phyloP scores from a whole-genome alignment of 768 basidiomycete species.

The Psilocybe azurescens region DNA sequence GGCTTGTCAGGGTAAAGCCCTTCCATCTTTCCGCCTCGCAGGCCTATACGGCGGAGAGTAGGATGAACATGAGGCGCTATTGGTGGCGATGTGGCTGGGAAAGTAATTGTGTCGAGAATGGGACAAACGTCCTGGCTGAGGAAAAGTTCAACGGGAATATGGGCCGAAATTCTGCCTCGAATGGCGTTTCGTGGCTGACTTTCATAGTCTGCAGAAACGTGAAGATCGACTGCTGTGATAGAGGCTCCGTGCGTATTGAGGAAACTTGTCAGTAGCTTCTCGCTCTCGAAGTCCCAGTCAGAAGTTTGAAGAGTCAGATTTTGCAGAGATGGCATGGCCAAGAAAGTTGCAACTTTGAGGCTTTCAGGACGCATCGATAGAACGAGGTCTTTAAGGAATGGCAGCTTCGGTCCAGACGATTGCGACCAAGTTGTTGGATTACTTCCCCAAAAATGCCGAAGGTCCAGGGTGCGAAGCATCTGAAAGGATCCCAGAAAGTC shows the following conservation, averaged over 20 bases:
- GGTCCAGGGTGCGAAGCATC: slow-evolving; percentile 48
- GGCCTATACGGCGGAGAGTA: slow-evolving; percentile 50
- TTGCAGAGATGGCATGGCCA: slow-evolving; percentile 47
- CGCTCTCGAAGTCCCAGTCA: slow-evolving; percentile 20
- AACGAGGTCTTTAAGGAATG: slow-evolving; percentile 47
- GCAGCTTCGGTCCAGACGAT: slow-evolving; percentile 36
- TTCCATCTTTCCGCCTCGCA: slow-evolving; percentile 47
- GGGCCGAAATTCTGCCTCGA: slow-evolving; percentile 28
- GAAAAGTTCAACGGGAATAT: slow-evolving; percentile 48
- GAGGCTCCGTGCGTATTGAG: slow-evolving; percentile 46
- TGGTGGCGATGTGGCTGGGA: slow-evolving; percentile 40
- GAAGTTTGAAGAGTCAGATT: slow-evolving; percentile 46
- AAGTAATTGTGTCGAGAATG: slow-evolving; percentile 49
- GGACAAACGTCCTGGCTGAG: slow-evolving; percentile 47
- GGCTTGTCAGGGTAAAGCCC: slow-evolving; percentile 49
- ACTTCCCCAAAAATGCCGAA: slow-evolving; percentile 44
- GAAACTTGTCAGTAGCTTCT: slow-evolving; percentile 38
- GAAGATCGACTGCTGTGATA: slow-evolving; percentile 46
- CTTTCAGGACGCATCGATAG: slow-evolving; percentile 44
- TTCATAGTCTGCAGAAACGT: slow-evolving; percentile 41
- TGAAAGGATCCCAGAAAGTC: slow-evolving; percentile 46
- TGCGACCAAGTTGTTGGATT: slow-evolving; percentile 23
- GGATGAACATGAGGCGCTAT: slow-evolving; percentile 34
- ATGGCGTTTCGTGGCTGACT: slow-evolving; percentile 33
- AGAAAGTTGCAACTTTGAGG: slow-evolving; percentile 40